Base-by-base conservation (phyloP, 768 basidiomycete species). In the Hypholoma sublateritium region DNA sequence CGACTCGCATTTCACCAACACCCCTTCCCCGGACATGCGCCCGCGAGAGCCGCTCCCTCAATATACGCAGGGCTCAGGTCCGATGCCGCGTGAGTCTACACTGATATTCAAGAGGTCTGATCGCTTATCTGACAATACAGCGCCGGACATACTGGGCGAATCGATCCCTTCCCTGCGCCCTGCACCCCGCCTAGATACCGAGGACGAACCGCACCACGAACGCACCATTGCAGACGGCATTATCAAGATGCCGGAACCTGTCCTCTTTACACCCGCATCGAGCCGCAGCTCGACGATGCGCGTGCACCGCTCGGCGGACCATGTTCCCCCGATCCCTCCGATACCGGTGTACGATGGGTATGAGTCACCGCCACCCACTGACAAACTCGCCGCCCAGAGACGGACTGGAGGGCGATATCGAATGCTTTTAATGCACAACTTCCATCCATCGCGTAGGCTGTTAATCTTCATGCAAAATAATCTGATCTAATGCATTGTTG, bases 391-490 rank as follows among this genome's bases (percentile, higher is more conserved):
- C 12, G 69, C 76, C n/a, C 73, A 80, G 50, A 68, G 73, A 55
- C 75, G 75, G 62, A 78, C 87, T 53, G 91, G 93, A 70, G 73
- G 83, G 55, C 77, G 84, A 54, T 93, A 92, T 65, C 74, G 91
- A 47, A 72, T 89, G 57, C 71, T 87, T 55, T 68, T 87, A 32
- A 78, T 73, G 42, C 92, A 93, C 61, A 77, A 80, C 8, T 91
- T 86, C 70, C 87, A 93, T 67, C 77, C 80, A 44, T 84, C 86
- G 7, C 65, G 90, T 91, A 65, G 52, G 88, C 76, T 50, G 1
- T 53, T 50, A 12, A 17, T 19, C 12, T 21, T 37, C 13, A 21
- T 41, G 5, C 37, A 17, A 28, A 9, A 24, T 1, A 32, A 45
- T 28, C 56, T 54, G 25, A 50, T 42, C 28, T 24, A 52, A 37